Base-by-base conservation (phyloP, 2,329 filamentous ascomycete genomes). In the Colletotrichum simmondsii region DNA sequence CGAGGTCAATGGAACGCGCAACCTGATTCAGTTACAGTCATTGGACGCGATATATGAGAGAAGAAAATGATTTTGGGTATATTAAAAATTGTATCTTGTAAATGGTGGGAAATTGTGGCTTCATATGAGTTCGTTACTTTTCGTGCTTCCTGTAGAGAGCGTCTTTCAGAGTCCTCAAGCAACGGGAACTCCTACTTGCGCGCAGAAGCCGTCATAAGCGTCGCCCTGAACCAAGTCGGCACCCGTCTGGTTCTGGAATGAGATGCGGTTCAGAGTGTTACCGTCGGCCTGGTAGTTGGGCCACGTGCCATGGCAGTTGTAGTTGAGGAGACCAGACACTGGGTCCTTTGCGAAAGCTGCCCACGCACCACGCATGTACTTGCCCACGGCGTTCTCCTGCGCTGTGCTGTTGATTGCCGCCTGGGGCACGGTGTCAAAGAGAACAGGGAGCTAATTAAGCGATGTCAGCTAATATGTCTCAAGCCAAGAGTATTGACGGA, bases 291-390 rank as follows among this genome's bases (percentile, higher is more conserved):
- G 58, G 66, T 72, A 72, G 26, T 61, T 6, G 4, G 80, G 79
- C 80, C 80, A 81, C 28, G 79, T 77, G 6, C 72, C 75, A 5
- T 70, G 35, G 35, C 71, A 61, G 52, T 65, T 60, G 69, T 81
- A 81, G 2, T 64, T 75, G 16, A 66, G 76, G 32, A 84, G 71
- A 2, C 82, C 82, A 22, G 79, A 75, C 11, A 67, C 68, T 2
- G 83, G 81, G 72, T 84, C 76, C 66, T 81, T 83, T 14, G 82
- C 82, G 74, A 85, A 85, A 1, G 81, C 75, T 0, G 82, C 78
- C 81, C 82, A 84, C 12, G 83, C 83, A 2, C 79, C 79, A n/a
- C 81, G 78, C 68, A 84, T 78, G 54, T 82, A 83, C 22, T 77
- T 75, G 22, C 76, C 79, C 6, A 83, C 76, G 10, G 68, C 74